These are phyloP conservation scores for Syncephalastrum contaminatum DNA, from an alignment of 371 early-diverging fungal species.

Conservation along the genomic window DNA sequence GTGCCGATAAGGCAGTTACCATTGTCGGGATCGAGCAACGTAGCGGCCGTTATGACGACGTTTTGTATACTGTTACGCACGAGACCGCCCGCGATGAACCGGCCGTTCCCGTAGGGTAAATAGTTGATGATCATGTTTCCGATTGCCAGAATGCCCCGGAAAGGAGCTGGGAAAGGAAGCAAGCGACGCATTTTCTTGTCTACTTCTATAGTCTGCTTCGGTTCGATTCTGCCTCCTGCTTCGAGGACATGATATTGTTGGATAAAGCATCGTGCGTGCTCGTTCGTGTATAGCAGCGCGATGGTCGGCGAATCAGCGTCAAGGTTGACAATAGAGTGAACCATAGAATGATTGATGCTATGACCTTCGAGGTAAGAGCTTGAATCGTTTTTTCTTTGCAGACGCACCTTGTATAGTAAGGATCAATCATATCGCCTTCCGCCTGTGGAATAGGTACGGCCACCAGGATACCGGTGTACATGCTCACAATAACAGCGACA, in stretches of 20 bases:
- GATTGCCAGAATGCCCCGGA: slow-evolving; percentile 69
- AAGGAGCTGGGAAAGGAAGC: slow-evolving; percentile 55
- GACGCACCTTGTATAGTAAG: slow-evolving; percentile 20
- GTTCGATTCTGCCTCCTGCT: slow-evolving; percentile 36
- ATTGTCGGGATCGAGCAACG: no score
- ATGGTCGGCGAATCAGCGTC: slow-evolving; percentile 47
- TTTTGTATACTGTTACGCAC: no score
- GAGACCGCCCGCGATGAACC: no score
- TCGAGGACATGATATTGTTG: slow-evolving; percentile 58
- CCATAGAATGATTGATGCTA: slow-evolving; percentile 67
- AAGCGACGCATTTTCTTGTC: slow-evolving; percentile 49
- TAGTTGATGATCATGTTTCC: slow-evolving; percentile 67
- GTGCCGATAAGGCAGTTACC: no score
- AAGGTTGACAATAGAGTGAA: slow-evolving; percentile 63
- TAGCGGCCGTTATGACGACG: no score
- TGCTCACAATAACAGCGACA: slow-evolving; percentile 36
- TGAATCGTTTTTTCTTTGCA: background rate
- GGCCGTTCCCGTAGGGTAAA: background rate
- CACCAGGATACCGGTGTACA: slow-evolving; percentile 57
- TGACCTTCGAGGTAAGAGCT: slow-evolving; percentile 1
- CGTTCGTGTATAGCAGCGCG: slow-evolving; percentile 69
- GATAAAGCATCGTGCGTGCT: slow-evolving; percentile 55
- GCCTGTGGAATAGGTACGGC: slow-evolving; percentile 28
- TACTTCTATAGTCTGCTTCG: slow-evolving; percentile 17
- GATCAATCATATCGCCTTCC: slow-evolving; percentile 10